Evolutionary conservation across 163 green algal genomes (phyloP), one percentile per base, ranked within the genome.

Genomic region (Scenedesmus sp.): DNA sequence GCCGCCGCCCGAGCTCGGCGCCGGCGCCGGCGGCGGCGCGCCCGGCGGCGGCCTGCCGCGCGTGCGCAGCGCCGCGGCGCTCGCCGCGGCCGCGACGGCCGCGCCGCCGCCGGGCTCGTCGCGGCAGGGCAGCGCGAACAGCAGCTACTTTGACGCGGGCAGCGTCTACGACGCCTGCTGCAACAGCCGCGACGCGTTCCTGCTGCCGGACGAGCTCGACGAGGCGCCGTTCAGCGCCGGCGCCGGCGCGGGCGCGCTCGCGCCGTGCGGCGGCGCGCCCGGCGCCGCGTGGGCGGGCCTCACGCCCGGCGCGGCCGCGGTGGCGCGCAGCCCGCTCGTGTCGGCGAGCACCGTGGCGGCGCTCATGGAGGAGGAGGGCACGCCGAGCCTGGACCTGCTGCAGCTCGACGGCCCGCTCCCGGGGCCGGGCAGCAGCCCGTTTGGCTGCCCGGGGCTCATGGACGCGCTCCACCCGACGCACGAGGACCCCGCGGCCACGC

Each of bases 301-400:
- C 34, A 10, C 62, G 20, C 26, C 22, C 1, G 11, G 7, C 17
- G 44, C 62, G 29, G 5, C 62, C 9, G 11, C 36, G 26, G 63
- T 11, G 26, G 44, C 36, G 0, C 53, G 69, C 54, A 77, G 69
- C 39, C 69, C 69, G 1, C 15, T 77, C 36, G 53, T 77, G 9
- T 77, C 69, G 39, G 69, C 69, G 24, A 77, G 69, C 36, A 77
- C 69, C 33, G 69, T 77, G 14, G 69, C 69, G 67, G 69, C 69
- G 18, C 54, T 77, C 2, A 58, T 77, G 69, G 69, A 77, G 10
- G 69, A 77, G 57, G 36, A 51, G 22, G 42, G 39, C 53, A 47
- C 13, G 34, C 54, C 2, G 18, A 44, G 39, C 36, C 33, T 77
- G 53, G 36, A 50, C 5, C 22, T 67, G 50, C 22, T 77, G 34